phyloP scores from a whole-genome alignment of 163 green algal genomes.

The Prototheca wickerhamii region DNA sequence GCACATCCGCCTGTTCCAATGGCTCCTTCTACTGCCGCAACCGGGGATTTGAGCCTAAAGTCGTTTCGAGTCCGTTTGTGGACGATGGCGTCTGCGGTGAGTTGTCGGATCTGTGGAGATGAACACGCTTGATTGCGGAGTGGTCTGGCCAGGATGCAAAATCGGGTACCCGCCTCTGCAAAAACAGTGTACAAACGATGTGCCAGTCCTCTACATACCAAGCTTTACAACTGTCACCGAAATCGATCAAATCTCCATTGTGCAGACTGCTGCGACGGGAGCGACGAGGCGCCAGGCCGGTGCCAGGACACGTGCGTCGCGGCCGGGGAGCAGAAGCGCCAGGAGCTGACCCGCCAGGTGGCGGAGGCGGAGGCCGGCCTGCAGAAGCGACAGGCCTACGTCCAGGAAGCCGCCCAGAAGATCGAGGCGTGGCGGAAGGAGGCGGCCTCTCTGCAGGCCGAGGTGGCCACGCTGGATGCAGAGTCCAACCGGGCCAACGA shows the following conservation, averaged over 20 bases:
- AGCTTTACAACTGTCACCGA: too few relatives aligned
- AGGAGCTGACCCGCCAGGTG: slow-evolving; percentile 10
- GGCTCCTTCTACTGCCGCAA: slow-evolving; percentile 85
- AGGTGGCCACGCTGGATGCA: too few relatives aligned
- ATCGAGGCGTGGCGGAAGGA: slow-evolving; percentile 2
- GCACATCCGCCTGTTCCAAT: slow-evolving; percentile 73
- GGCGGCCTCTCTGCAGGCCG: not conserved
- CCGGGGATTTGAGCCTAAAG: slow-evolving; percentile 45
- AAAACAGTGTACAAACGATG: too few relatives aligned
- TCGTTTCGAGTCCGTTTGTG: slow-evolving; percentile 68
- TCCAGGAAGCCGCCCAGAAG: not conserved
- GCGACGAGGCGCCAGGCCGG: slow-evolving; percentile 58
- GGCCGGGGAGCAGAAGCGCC: slow-evolving; percentile 22
- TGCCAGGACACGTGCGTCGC: slow-evolving; percentile 70
- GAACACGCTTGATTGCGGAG: not conserved
- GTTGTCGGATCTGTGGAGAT: slow-evolving; percentile 1
- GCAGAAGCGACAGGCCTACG: slow-evolving; percentile 2
- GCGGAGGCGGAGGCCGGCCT: slow-evolving; percentile 13
- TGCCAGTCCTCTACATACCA: not conserved
- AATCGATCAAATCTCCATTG: too few relatives aligned
- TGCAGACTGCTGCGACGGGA: slow-evolving; percentile 88
- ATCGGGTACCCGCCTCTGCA: too few relatives aligned
- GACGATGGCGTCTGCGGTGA: slow-evolving; percentile 87
- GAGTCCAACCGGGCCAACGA: too few relatives aligned
- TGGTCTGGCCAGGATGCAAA: not conserved